phyloP scores from a whole-genome alignment of 2,329 filamentous ascomycete species.

The Drechslerella coelobrocha region DNA sequence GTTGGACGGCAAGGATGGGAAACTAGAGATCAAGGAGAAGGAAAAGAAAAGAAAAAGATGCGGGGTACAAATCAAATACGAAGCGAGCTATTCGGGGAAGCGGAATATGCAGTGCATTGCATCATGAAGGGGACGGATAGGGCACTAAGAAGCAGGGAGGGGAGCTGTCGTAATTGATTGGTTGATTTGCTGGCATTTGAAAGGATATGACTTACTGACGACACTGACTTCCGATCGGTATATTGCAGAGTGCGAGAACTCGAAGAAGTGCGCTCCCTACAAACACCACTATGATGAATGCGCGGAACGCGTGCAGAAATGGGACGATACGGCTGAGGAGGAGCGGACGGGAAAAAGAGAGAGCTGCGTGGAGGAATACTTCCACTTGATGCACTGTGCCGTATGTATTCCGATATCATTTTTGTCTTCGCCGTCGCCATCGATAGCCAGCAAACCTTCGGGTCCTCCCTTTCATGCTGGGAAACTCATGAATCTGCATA shows the following conservation, averaged over 20 bases:
- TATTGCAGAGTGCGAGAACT: constrained; percentile 81
- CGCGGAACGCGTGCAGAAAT: constrained; percentile 81
- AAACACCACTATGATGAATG: constrained; percentile 99
- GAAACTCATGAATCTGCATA: constrained; percentile 1
- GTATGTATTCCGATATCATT: constrained; percentile 58
- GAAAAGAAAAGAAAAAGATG: no score
- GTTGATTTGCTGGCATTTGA: not conserved
- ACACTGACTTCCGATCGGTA: constrained; percentile 4
- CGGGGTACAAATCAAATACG: not conserved
- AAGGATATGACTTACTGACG: constrained; percentile 9
- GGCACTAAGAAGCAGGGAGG: not conserved
- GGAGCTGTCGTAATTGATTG: not conserved
- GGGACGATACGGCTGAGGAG: constrained; percentile 67
- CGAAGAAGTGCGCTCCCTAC: constrained; percentile 78
- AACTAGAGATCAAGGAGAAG: no score
- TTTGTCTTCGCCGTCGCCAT: not conserved
- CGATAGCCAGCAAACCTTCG: not conserved
- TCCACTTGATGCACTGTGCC: constrained; percentile 97
- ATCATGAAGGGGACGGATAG: not conserved
- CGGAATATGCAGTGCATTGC: not conserved
- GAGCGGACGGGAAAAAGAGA: constrained; percentile 77
- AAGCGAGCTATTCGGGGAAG: not conserved
- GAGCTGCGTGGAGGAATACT: constrained; percentile 99
- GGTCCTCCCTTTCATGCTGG: not conserved
- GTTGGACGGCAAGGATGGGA: not conserved